These are phyloP conservation scores for Clavariopsis aquatica DNA, from an alignment of 495 filamentous ascomycete species.

Conservation along the genomic window DNA sequence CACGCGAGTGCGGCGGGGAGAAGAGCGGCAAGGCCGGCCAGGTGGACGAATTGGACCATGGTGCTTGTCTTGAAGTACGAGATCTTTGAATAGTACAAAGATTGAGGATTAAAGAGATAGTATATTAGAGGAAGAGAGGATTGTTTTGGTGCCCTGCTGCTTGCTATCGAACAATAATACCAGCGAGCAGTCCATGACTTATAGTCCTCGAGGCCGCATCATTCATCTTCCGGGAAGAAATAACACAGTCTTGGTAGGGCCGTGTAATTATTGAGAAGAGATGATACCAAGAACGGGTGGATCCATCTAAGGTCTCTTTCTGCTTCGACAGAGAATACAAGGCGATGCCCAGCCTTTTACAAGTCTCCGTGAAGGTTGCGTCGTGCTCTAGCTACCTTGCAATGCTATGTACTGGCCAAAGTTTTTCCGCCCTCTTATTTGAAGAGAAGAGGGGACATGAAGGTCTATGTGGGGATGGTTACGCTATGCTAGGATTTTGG, in stretches of 20 bases:
- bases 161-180: background rate
- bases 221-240: too few species aligned
- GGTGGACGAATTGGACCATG: background rate
- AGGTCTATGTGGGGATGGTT: background rate
- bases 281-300: background rate
- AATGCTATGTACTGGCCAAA: background rate
- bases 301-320: background rate
- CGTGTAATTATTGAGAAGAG: background rate
- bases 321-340: background rate
- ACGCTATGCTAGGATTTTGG: background rate
- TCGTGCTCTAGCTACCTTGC: background rate
- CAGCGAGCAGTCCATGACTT: background rate
- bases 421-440: conserved; percentile 1
- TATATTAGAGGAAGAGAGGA: background rate
- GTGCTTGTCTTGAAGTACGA: background rate
- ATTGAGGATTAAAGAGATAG: background rate
- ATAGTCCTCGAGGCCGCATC: background rate
- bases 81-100: background rate
- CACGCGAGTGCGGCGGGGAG: background rate
- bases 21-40: background rate
- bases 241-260: background rate
- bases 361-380: background rate
- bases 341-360: background rate
- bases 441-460: background rate
- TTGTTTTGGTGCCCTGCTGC: background rate